phyloP scores from a whole-genome alignment of 176 grass and related monocot genomes.

The Phragmites australis region DNA sequence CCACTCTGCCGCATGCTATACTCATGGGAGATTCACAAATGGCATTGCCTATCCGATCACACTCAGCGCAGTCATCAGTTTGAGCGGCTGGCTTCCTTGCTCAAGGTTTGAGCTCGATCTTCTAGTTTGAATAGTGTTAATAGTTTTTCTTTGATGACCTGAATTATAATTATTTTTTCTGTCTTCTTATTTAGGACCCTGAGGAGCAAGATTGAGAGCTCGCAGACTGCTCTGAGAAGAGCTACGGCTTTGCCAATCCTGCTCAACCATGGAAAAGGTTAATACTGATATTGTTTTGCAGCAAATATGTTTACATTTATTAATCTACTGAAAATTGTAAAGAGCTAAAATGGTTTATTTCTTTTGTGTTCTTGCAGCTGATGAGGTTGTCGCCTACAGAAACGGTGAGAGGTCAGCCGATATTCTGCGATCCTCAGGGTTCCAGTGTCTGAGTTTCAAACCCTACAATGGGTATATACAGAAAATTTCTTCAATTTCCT shows the following conservation, averaged over 20 bases:
- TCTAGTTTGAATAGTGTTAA: not conserved
- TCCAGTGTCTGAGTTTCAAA: slow-evolving; percentile 63
- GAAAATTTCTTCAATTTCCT: not conserved
- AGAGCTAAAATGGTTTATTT: not conserved
- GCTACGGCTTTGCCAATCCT: slow-evolving; percentile 70
- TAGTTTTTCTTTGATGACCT: not conserved
- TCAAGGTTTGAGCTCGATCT: slow-evolving; percentile 49
- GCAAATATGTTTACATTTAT: not conserved
- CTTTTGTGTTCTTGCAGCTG: slow-evolving; percentile 50
- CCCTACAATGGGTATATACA: slow-evolving; percentile 71
- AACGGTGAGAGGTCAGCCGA: slow-evolving; percentile 78
- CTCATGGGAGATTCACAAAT: slow-evolving; percentile 75
- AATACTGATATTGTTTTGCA: not conserved
- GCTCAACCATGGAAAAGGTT: slow-evolving; percentile 86
- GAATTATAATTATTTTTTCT: not conserved
- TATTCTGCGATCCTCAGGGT: slow-evolving; percentile 63
- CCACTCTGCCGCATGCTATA: slow-evolving; percentile 80
- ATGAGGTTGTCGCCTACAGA: slow-evolving; percentile 80
- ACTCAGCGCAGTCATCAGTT: slow-evolving; percentile 60
- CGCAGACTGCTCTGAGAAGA: slow-evolving; percentile 61
- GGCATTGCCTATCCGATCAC: slow-evolving; percentile 61
- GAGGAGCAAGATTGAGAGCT: slow-evolving; percentile 84
- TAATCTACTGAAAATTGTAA: not conserved
- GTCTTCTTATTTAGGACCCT: slow-evolving; percentile 56
- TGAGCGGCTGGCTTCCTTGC: slow-evolving; percentile 97